Evolutionary conservation across 2,329 filamentous ascomycete genomes (phyloP), one percentile per base, ranked within the genome.

Genomic region (Pestalotiopsis sp.): DNA sequence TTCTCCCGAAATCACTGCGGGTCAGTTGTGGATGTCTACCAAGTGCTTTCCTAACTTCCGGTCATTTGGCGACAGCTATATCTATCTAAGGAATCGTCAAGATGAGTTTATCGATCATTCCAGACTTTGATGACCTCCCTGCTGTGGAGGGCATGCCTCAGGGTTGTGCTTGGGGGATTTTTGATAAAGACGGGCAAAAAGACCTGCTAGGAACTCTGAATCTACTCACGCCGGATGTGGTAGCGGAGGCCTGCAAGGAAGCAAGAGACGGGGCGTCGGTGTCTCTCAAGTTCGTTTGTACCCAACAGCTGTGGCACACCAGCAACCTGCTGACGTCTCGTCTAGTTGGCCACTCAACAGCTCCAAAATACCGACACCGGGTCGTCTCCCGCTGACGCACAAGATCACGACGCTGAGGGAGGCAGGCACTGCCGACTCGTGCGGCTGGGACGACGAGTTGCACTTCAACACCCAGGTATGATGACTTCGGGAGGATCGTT

Each of bases 151-250:
- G 78, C 27, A 83, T 84, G 79, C 83, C 82, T 0, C 79, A 83
- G 63, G 83, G 84, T 11, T 87, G 83, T 66, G 83, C 83, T 4
- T 88, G 86, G 86, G 85, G 86, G 2, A 11, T 87, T 3, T 87
- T 86, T 67, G 85, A 86, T 75, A 82, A 82, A 65, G 80, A 83
- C 66, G 84, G 83, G 14, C 76, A 83, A 65, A 85, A 85, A 59
- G 86, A 89, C 60, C 71, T 83, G 23, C 73, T 85, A 6, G 86
- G 86, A 3, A 87, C 85, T 0, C 76, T 89, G 31, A 89, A 89
- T 73, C 80, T 87, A 6, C 77, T 89, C 3, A 88, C 85, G 0
- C 81, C 83, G 0, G 76, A 81, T 0, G 80, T 85, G 3, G 77
- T 84, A 4, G 78, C 78, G 23, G 80, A 75, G 3, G 84, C 84